Conservation (phyloP, 306 rosid genomes). For the Astragalus membranaceus region DNA sequence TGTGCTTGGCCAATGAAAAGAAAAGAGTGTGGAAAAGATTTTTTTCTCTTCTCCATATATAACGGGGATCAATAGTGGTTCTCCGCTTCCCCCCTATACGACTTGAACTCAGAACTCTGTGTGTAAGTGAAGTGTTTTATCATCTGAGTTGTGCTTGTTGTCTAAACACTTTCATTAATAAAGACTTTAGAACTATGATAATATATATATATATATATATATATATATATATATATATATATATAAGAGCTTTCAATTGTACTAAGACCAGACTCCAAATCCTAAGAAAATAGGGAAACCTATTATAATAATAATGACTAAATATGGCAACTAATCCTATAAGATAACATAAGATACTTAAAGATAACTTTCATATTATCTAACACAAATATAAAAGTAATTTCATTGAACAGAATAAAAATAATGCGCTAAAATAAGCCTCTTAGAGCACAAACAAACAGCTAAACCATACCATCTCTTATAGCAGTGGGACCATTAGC, state of each 20-base stretch:
- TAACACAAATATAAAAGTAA: conserved; percentile 1
- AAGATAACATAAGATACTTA: not conserved
- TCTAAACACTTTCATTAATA: not conserved
- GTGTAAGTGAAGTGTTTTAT: no score
- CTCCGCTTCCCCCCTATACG: no score
- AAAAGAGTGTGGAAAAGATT: not conserved
- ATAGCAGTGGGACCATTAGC: conserved; percentile 84
- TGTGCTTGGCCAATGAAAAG: not conserved
- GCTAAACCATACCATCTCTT: conserved; percentile 72
- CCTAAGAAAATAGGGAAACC: not conserved
- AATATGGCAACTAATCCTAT: not conserved
- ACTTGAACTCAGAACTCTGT: no score
- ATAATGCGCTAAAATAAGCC: not conserved
- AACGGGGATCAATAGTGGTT: no score
- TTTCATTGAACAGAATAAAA: not conserved
- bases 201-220: no score
- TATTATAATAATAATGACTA: not conserved
- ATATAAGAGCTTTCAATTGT: no score
- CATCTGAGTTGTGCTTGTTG: no score
- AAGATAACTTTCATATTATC: not conserved
- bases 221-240: no score
- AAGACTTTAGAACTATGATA: no score
- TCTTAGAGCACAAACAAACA: not conserved
- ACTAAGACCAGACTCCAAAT: not conserved
- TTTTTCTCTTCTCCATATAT: no score